Evolutionary conservation across 257 asterid genomes (phyloP).

Genomic region (Leonotis leonurus): DNA sequence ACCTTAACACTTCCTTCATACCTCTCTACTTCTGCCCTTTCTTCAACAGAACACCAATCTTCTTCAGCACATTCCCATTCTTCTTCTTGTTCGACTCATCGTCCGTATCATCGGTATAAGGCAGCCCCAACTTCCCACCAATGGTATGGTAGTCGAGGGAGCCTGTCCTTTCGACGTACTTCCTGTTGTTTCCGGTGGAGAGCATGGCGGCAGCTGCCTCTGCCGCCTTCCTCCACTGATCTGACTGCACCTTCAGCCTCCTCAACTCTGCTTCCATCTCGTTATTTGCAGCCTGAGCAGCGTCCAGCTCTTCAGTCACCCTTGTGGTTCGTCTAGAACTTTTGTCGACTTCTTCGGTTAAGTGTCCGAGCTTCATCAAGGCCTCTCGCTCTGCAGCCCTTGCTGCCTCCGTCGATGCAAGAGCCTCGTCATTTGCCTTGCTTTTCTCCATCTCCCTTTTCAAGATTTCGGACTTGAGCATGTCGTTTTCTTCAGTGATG

Average conservation of each 20-base stretch:
- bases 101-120: slow-evolving; percentile 52
- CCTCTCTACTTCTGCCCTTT: slow-evolving; percentile 51
- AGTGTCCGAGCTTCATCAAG: slow-evolving; percentile 45
- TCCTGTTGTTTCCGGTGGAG: slow-evolving; percentile 49
- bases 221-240: slow-evolving; percentile 98
- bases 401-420: slow-evolving; percentile 41
- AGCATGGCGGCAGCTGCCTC: slow-evolving; percentile 90
- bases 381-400: slow-evolving; percentile 64
- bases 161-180: slow-evolving; percentile 48
- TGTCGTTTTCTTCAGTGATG: slow-evolving; percentile 49
- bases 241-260: slow-evolving; percentile 78
- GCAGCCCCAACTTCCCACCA: slow-evolving; percentile 57
- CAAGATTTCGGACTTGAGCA: slow-evolving; percentile 46
- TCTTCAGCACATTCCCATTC: slow-evolving; percentile 74
- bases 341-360: slow-evolving; percentile 68
- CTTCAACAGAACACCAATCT: slow-evolving; percentile 71
- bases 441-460: slow-evolving; percentile 34
- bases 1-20: not conserved
- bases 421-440: slow-evolving; percentile 35
- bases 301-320: slow-evolving; percentile 60
- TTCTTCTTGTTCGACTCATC: slow-evolving; percentile 78
- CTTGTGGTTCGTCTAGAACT: slow-evolving; percentile 44
- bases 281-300: slow-evolving; percentile 56
- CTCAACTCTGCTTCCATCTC: slow-evolving; percentile 80
- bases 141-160: slow-evolving; percentile 51